Evolutionary conservation across 257 asterid species (phyloP).

Genomic region (Solanum corneliomulleri): DNA sequence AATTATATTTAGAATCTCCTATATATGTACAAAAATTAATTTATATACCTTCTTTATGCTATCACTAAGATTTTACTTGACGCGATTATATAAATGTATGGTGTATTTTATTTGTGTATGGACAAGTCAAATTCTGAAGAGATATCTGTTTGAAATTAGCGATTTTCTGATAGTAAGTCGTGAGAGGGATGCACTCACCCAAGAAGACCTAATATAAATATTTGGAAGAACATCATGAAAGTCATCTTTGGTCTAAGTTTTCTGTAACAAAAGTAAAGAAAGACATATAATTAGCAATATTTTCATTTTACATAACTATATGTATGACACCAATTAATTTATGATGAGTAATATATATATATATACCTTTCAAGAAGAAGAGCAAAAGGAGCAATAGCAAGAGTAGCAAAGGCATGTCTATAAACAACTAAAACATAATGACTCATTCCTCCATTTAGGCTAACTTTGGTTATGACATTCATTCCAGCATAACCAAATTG

Average conservation of each 20-base stretch:
- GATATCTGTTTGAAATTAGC: background rate
- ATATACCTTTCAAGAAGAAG: conserved; percentile 38
- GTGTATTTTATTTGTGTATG: background rate
- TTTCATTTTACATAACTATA: background rate
- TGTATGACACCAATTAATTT: background rate
- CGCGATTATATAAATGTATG: background rate
- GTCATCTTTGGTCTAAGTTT: conserved; percentile 64
- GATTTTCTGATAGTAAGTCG: background rate
- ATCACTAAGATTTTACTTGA: background rate
- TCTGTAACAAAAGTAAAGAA: conserved; percentile 22
- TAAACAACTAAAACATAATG: conserved; percentile 73
- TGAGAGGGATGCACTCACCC: conserved; percentile 31
- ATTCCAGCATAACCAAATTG: conserved; percentile 77
- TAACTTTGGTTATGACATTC: conserved; percentile 43
- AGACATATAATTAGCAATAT: background rate
- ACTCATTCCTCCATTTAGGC: conserved; percentile 60
- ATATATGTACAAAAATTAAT: background rate
- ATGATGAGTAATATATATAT: background rate
- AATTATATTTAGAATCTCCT: background rate
- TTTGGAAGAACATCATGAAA: conserved; percentile 34
- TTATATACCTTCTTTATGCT: background rate
- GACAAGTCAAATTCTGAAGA: background rate
- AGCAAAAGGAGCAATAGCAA: conserved; percentile 56
- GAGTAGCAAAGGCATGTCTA: conserved; percentile 59
- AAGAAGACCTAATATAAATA: conserved; percentile 42